Evolutionary conservation across 305 asterid genomes (phyloP), one percentile per base, ranked within the genome.

Genomic region (Striga hermonthica): DNA sequence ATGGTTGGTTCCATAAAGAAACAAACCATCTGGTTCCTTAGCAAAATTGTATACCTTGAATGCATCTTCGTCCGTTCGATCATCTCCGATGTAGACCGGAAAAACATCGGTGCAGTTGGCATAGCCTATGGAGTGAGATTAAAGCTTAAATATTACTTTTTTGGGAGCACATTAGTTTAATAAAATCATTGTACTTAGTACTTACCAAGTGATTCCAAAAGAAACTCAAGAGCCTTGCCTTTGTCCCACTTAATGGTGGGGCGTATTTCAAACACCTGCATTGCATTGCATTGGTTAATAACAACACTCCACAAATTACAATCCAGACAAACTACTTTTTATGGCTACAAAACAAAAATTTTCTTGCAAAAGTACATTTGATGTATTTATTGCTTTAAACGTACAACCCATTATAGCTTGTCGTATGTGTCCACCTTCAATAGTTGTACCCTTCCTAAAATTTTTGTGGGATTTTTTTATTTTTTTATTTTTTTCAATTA

Each of bases 161-260:
- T 38, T 45, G 3, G 47, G 10, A 41, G 7, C 2, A 41, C 9
- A 41, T 11, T 31, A 28, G 38, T 38, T 38, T 37, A 13, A 3
- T 13, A 10, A 6, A 52, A 79, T 22, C 31, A 0, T 22, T 22
- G 31, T 22, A 22, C 31, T 22, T 22, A 22, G 31, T 1, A 22
- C 90, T 77, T 61, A 92, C 98, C 98, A 45, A 92, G 94, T 22
- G 98, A 87, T 68, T 90, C 89, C 16, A 92, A 68, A 38, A 92
- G 77, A 67, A 92, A 92, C 76, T 92, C 98, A 34, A 92, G 87
- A 67, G 98, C 98, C 84, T 92, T 92, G 66, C 98, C 98, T 62
- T 92, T 92, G 91, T 92, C 96, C 98, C 98, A 92, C 76, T 88
- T 90, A 74, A 90, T 87, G 34, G 87, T 81, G 44, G 98, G 98